A percentile compares a stretch with the other conserved stretches of the same genome.
These are phyloP conservation scores for Populus alba DNA, from an alignment of 345 rosid genomes.

Conservation along the genomic window DNA sequence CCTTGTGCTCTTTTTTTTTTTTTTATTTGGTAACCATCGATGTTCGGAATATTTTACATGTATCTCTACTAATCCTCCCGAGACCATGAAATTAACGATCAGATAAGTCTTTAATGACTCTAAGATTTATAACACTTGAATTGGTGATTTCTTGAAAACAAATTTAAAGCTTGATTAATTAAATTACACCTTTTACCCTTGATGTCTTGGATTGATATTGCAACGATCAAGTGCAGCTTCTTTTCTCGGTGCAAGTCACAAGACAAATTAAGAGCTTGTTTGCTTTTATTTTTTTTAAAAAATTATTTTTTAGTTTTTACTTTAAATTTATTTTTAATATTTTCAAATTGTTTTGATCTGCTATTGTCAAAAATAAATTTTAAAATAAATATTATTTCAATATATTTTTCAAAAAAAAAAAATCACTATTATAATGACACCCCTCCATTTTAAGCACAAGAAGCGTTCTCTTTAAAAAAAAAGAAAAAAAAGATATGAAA, in stretches of 20 bases:
- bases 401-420: too few relatives aligned
- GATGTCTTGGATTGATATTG: neutral
- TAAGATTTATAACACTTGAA: fast-evolving
- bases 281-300: too few relatives aligned
- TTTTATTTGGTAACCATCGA: too few relatives aligned
- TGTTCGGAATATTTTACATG: fast-evolving
- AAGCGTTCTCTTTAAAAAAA: too few relatives aligned
- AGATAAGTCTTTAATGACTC: fast-evolving
- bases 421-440: fast-evolving
- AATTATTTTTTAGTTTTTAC: too few relatives aligned
- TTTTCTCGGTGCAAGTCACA: fast-evolving
- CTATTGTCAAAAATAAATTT: too few relatives aligned
- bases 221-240: neutral
- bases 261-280: too few relatives aligned
- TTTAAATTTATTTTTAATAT: too few relatives aligned
- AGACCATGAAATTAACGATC: fast-evolving
- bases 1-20: neutral
- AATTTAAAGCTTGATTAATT: fast-evolving
- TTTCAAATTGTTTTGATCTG: fast-evolving
- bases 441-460: too few relatives aligned
- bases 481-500: neutral
- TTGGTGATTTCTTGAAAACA: fast-evolving
- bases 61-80: fast-evolving
- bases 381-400: too few relatives aligned
- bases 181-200: fast-evolving